phyloP scores from a whole-genome alignment of 2,329 filamentous ascomycete genomes.

The Colletotrichum euphorbiae region DNA sequence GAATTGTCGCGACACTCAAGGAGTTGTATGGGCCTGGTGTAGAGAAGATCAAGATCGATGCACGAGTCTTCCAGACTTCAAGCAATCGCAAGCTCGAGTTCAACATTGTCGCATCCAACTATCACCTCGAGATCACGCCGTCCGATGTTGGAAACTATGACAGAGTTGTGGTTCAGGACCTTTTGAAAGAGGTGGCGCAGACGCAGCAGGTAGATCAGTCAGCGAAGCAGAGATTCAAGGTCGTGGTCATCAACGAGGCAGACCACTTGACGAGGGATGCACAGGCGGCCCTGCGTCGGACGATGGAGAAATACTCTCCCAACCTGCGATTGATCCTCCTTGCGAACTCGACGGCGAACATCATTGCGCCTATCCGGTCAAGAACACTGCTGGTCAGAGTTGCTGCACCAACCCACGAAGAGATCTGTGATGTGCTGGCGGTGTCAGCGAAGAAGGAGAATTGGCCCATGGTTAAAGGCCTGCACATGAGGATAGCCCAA shows the following conservation, averaged over 20 bases:
- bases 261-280: slow-evolving; percentile 95
- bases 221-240: slow-evolving; percentile 94
- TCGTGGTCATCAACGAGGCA: slow-evolving; percentile 98
- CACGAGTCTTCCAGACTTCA: slow-evolving; percentile 93
- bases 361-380: slow-evolving; percentile 97
- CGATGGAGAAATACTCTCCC: slow-evolving; percentile 99
- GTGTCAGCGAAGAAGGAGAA: slow-evolving; percentile 80
- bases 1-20: slow-evolving; percentile 94
- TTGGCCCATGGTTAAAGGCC: slow-evolving; percentile 79
- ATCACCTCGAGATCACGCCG: slow-evolving; percentile 98
- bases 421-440: slow-evolving; percentile 85
- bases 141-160: slow-evolving; percentile 98
- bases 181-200: slow-evolving; percentile 97
- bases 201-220: slow-evolving; percentile 97
- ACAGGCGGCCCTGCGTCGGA: slow-evolving; percentile 91
- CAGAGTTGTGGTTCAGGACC: slow-evolving; percentile 92
- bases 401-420: slow-evolving; percentile 84
- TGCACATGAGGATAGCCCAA: slow-evolving; percentile 87
- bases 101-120: slow-evolving; percentile 97
- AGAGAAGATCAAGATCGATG: slow-evolving; percentile 99
- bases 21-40: slow-evolving; percentile 95
- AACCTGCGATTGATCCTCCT: slow-evolving; percentile 92
- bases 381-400: slow-evolving; percentile 92
- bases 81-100: slow-evolving; percentile 98
- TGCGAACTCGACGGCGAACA: slow-evolving; percentile 96